A percentile compares a stretch with the other conserved stretches of the same genome.
Evolutionary conservation across 495 filamentous ascomycete species (phyloP).

Genomic region (Daldinia concentrica): DNA sequence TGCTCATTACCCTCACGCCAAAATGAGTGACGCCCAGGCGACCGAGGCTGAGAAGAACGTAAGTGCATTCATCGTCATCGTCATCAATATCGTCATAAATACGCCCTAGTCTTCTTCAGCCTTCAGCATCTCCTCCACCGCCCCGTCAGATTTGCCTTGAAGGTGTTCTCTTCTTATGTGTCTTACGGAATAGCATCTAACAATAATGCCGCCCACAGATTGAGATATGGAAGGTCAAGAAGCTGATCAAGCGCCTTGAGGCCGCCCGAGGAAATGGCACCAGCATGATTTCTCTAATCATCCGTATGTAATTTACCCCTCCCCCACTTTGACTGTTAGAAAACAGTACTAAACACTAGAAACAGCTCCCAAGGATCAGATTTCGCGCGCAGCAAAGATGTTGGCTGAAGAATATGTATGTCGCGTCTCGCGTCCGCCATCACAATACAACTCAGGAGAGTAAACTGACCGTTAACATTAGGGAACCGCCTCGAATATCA

Average conservation of each 20-base stretch:
- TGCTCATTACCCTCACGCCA: conserved; percentile 56
- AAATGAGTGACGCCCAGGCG: conserved; percentile 86
- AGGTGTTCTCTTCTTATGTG: conserved; percentile 14
- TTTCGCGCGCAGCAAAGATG: conserved; percentile 97
- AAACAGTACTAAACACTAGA: conserved; percentile 22
- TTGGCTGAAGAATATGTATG: conserved; percentile 99
- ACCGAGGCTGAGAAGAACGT: conserved; percentile 99
- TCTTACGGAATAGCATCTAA: conserved; percentile 30
- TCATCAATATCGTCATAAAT: conserved; percentile 5
- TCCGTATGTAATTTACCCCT: conserved; percentile 69
- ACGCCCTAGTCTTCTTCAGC: not conserved
- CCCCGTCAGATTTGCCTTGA: conserved; percentile 7
- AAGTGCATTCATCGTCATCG: conserved; percentile 40
- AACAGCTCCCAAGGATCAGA: conserved; percentile 93
- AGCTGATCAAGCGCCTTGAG: conserved; percentile 95
- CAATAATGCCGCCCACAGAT: conserved; percentile 51
- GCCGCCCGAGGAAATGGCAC: conserved; percentile 94
- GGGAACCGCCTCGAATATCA: conserved; percentile 99
- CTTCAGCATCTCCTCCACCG: conserved; percentile 1
- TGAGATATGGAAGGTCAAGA: conserved; percentile 91
- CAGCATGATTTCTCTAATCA: conserved; percentile 98
- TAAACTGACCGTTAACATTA: conserved; percentile 52
- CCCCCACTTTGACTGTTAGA: conserved; percentile 25
- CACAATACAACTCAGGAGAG: not conserved
- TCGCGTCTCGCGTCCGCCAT: conserved; percentile 25